phyloP scores from a whole-genome alignment of 805 yeast species.

The Wickerhamomyces chaumierensis region DNA sequence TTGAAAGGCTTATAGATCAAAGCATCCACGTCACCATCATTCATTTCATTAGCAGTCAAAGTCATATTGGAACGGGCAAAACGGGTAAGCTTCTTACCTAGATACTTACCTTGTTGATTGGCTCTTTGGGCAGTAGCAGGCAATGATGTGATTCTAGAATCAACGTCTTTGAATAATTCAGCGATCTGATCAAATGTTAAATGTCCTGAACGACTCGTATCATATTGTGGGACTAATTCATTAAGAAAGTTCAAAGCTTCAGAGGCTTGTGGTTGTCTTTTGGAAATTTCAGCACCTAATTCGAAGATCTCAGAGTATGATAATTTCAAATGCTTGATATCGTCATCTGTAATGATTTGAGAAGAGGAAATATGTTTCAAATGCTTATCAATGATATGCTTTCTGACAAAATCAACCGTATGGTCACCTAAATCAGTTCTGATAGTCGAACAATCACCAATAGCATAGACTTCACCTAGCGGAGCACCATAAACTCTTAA shows the following conservation, averaged over 20 bases:
- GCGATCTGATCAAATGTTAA: constrained; percentile 41
- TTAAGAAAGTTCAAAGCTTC: constrained; percentile 42
- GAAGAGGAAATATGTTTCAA: constrained; percentile 21
- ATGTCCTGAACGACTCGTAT: constrained; percentile 34
- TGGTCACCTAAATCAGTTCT: constrained; percentile 49
- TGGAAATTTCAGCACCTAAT: constrained; percentile 34
- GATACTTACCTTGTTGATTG: constrained; percentile 56
- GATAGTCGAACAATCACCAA: constrained; percentile 63
- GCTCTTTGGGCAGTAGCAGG: constrained; percentile 74
- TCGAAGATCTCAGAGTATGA: constrained; percentile 37
- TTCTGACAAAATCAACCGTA: constrained; percentile 38
- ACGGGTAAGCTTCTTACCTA: constrained; percentile 48
- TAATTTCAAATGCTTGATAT: constrained; percentile 36
- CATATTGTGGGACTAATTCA: constrained; percentile 42
- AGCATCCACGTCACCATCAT: constrained; percentile 46
- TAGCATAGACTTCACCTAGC: constrained; percentile 55
- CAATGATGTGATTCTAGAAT: constrained; percentile 50
- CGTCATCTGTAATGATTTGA: constrained; percentile 35
- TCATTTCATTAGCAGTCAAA: constrained; percentile 31
- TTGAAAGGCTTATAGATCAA: constrained; percentile 45
- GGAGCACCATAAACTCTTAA: constrained; percentile 61
- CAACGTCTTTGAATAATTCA: constrained; percentile 39
- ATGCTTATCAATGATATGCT: constrained; percentile 32
- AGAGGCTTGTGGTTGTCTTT: constrained; percentile 44
- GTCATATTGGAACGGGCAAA: constrained; percentile 35